These are phyloP conservation scores for Fomes fomentarius DNA, from an alignment of 1,284 basidiomycete genomes.

Conservation along the genomic window DNA sequence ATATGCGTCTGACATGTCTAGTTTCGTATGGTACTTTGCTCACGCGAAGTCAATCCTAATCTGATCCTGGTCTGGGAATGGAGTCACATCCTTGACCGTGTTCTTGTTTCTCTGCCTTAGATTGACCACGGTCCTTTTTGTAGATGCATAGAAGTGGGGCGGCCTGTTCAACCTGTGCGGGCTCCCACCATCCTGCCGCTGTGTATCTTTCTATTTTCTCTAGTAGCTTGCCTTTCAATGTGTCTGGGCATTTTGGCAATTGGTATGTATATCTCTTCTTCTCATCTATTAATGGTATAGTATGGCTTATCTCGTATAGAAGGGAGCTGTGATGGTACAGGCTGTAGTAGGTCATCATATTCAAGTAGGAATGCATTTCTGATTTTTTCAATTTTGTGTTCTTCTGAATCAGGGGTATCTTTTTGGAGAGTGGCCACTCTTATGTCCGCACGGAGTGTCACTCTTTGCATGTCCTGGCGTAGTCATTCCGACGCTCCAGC, in stretches of 20 bases:
- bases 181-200: conserved; percentile 29
- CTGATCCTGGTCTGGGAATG: not conserved
- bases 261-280: not conserved
- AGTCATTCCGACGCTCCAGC: no score
- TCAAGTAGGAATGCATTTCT: not conserved
- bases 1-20: conserved; percentile 22
- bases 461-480: not conserved
- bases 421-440: not conserved
- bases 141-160: conserved; percentile 26
- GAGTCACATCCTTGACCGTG: conserved; percentile 23
- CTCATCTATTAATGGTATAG: conserved; percentile 1
- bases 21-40: conserved; percentile 35
- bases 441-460: not conserved
- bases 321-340: not conserved
- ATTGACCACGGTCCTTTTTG: conserved; percentile 31
- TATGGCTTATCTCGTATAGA: not conserved
- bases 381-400: conserved; percentile 2
- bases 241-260: conserved; percentile 1
- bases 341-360: not conserved
- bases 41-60: conserved; percentile 32
- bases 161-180: conserved; percentile 15
- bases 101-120: conserved; percentile 31
- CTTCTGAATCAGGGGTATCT: not conserved
- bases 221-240: conserved; percentile 1
- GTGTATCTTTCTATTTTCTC: conserved; percentile 31